Conservation (phyloP, 805 yeast genomes). For the Kodamaea jinghongensis region DNA sequence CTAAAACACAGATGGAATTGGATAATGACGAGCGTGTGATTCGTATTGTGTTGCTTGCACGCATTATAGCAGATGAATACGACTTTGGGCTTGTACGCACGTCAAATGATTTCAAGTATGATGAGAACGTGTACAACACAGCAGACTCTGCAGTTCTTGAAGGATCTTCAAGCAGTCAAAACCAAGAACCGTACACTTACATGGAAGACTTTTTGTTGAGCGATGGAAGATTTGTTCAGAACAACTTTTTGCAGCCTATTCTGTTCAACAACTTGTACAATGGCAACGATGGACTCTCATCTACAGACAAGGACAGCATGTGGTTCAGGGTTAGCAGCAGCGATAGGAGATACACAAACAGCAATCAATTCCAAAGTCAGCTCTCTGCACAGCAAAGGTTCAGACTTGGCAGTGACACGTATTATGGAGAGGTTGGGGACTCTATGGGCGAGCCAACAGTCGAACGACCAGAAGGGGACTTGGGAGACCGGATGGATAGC, state of each 20-base stretch:
- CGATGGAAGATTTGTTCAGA: conserved; percentile 42
- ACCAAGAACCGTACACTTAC: conserved; percentile 22
- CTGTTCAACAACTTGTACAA: conserved; percentile 27
- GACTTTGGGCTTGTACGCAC: conserved; percentile 55
- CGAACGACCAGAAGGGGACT: conserved; percentile 40
- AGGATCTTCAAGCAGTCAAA: conserved; percentile 15
- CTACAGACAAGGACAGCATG: conserved; percentile 23
- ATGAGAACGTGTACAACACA: conserved; percentile 25
- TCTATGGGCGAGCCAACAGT: conserved; percentile 6
- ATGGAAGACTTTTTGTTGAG: conserved; percentile 35
- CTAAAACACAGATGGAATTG: conserved; percentile 28
- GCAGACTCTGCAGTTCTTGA: conserved; percentile 19
- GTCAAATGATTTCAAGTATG: conserved; percentile 44
- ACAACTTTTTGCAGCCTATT: conserved; percentile 37
- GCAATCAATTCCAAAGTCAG: neutral
- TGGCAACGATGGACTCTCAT: conserved; percentile 10
- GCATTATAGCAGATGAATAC: conserved; percentile 49
- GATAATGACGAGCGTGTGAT: conserved; percentile 52
- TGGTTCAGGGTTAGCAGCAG: conserved; percentile 16
- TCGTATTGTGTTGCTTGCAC: conserved; percentile 50
- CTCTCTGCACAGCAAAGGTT: neutral
- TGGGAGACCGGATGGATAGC: conserved; percentile 58
- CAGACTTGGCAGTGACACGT: conserved; percentile 1
- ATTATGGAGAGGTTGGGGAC: conserved; percentile 6
- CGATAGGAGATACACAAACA: neutral